Evolutionary conservation across 2,329 filamentous ascomycete species (phyloP), one percentile per base, ranked within the genome.

Genomic region (Epichloe festucae): DNA sequence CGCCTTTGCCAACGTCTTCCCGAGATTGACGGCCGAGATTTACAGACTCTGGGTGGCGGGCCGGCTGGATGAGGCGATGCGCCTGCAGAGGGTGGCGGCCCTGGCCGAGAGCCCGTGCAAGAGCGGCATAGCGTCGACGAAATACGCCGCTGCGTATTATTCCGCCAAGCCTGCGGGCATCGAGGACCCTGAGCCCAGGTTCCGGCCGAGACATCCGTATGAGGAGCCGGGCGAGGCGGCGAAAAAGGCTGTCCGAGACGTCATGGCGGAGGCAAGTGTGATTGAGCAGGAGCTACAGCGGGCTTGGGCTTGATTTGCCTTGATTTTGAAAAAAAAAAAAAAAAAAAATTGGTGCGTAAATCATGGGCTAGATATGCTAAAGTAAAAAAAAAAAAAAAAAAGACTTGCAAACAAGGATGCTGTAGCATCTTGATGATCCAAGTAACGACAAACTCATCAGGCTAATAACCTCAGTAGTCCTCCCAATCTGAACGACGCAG

Each of bases 1-100:
- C 0, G 81, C 78, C 3, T 77, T 84, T 55, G 81, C 73, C 27
- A 84, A 85, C 56, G 67, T 84, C 3, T 81, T 77, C 57, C 80
- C 79, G 8, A 74, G 72, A 60, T 73, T 76, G 0, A 70, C 81
- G 3, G 44, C 53, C 4, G 50, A 52, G 40, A 52, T 54, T 21
- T 55, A 53, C 40, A 36, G 47, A n/a, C 45, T 53, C 2, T 52
- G 50, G 23, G n/a, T 12, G 35, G 49, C 23, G n/a, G 54, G 54
- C 14, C 10, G 39, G 10, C 5, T 14, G 15, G 36, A 51, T 1
- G 48, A 48, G 27, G 54, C 54, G 17, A 50, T 51, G 47, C 27
- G 41, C 35, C 42, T 52, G 44, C 54, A 55, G 27, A 27, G 40
- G 14, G 34, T 54, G 21, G 54, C 53, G 7, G 54, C 54, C 4